A percentile compares a stretch with the other conserved stretches of the same genome.
Conservation (phyloP, 768 basidiomycete species). For the Amanita exitialis region DNA sequence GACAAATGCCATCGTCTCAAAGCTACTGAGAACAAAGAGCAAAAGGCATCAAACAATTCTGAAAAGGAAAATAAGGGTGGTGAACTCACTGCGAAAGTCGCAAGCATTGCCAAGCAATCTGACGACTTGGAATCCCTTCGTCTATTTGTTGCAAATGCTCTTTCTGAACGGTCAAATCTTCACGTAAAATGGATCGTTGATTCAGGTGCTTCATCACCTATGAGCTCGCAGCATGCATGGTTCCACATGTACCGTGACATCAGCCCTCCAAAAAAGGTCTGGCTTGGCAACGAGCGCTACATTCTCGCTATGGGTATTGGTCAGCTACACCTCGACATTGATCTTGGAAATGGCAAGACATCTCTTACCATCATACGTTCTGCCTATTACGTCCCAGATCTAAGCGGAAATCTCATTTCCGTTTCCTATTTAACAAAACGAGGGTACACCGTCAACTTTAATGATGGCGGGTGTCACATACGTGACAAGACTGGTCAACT, state of each 20-base stretch:
- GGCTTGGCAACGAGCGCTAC: slow-evolving; percentile 10
- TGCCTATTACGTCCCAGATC: not conserved
- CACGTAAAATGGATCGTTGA: slow-evolving; percentile 12
- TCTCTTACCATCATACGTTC: slow-evolving; percentile 3
- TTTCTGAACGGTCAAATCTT: too few species aligned
- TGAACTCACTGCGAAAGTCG: too few species aligned
- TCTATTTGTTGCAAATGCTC: too few species aligned
- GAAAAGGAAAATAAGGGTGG: too few species aligned
- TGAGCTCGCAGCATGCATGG: slow-evolving; percentile 9
- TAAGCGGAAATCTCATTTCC: slow-evolving; percentile 6
- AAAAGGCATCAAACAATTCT: too few species aligned
- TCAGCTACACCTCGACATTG: not conserved
- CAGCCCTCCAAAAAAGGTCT: slow-evolving; percentile 5
- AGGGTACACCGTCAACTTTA: slow-evolving; percentile 7
- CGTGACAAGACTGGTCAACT: too few species aligned
- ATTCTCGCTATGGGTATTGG: slow-evolving; percentile 7
- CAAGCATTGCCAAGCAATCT: too few species aligned
- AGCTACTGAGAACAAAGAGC: too few species aligned
- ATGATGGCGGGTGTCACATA: too few species aligned
- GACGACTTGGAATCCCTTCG: too few species aligned
- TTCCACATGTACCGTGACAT: too few species aligned
- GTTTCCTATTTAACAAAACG: not conserved
- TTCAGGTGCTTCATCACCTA: slow-evolving; percentile 10
- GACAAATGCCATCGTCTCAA: too few species aligned
- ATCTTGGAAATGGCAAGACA: not conserved